phyloP scores from a whole-genome alignment of 2,329 filamentous ascomycete species.

The Pseudogymnoascus sp. region DNA sequence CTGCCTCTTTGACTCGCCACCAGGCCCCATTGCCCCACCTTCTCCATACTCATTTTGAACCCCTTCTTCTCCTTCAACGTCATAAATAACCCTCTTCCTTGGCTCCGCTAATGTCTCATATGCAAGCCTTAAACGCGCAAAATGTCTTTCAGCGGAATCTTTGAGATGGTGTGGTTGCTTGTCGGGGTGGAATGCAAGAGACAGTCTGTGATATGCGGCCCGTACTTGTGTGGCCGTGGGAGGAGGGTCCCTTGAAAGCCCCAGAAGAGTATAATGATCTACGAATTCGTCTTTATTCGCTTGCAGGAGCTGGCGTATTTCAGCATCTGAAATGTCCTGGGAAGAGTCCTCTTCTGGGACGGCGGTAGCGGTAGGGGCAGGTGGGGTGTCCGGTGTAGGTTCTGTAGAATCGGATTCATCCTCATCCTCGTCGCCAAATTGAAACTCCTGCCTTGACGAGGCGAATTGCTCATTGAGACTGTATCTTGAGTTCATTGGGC shows the following conservation, averaged over 20 bases:
- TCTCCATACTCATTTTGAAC: constrained; percentile 32
- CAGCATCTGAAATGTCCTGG: constrained; percentile 9
- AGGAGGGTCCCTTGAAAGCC: constrained; percentile 32
- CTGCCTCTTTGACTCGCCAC: constrained; percentile 24
- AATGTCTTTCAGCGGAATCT: constrained; percentile 32
- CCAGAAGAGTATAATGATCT: constrained; percentile 37
- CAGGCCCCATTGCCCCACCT: constrained; percentile 28
- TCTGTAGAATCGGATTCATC: not conserved
- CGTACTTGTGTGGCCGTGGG: constrained; percentile 35
- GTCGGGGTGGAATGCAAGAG: constrained; percentile 38
- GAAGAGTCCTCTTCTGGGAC: not conserved
- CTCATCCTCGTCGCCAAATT: constrained; percentile 9
- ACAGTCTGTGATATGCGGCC: constrained; percentile 36
- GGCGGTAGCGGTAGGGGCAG: not conserved
- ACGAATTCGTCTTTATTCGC: constrained; percentile 13
- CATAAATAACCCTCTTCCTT: constrained; percentile 36
- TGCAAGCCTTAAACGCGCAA: constrained; percentile 32
- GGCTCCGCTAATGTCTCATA: constrained; percentile 36
- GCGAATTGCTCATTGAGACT: constrained; percentile 12
- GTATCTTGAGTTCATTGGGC: constrained; percentile 11
- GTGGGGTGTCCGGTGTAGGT: not conserved
- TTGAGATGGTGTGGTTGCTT: constrained; percentile 35
- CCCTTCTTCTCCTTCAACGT: constrained; percentile 34
- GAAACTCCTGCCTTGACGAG: constrained; percentile 10
- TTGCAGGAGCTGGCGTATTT: constrained; percentile 8